A percentile compares a stretch with the other conserved stretches of the same genome.
Evolutionary conservation across 2,329 filamentous ascomycete genomes (phyloP).

Genomic region (Tolypocladium tropicale): DNA sequence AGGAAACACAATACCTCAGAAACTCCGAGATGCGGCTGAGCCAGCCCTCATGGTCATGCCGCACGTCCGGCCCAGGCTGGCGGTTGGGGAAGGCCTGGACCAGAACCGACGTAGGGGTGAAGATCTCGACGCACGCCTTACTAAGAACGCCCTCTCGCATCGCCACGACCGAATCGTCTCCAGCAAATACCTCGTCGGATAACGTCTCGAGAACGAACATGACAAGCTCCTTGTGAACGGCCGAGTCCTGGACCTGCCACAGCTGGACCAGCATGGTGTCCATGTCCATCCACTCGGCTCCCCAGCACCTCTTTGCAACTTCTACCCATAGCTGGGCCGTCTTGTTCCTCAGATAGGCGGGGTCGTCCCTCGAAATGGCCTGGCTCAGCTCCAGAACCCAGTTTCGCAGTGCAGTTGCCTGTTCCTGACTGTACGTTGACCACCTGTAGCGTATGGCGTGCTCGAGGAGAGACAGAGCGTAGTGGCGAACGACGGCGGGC

Average conservation of each 20-base stretch:
- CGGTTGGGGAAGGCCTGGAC: constrained; percentile 66
- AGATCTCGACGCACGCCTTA: constrained; percentile 86
- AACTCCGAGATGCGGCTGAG: constrained; percentile 65
- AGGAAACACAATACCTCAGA: constrained; percentile 60
- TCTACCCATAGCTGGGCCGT: constrained; percentile 92
- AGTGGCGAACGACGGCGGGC: constrained; percentile 78
- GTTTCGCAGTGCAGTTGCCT: constrained; percentile 57
- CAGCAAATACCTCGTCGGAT: constrained; percentile 87
- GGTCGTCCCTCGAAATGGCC: constrained; percentile 60
- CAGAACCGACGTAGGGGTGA: constrained; percentile 69
- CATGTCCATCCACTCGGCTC: constrained; percentile 90
- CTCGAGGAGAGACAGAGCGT: constrained; percentile 84
- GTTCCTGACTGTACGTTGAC: constrained; percentile 58
- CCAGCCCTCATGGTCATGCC: constrained; percentile 80
- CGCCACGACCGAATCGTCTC: constrained; percentile 78
- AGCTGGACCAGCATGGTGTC: constrained; percentile 71
- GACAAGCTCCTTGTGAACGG: constrained; percentile 71
- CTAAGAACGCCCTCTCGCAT: constrained; percentile 76
- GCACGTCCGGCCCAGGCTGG: constrained; percentile 56
- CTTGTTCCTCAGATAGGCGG: constrained; percentile 82
- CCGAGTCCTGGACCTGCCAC: constrained; percentile 61
- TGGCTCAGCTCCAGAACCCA: constrained; percentile 76
- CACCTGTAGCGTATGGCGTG: constrained; percentile 81
- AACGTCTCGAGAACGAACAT: constrained; percentile 82
- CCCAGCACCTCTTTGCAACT: constrained; percentile 87